These are phyloP conservation scores for Erigeron philadelphicus DNA, from an alignment of 140 eudicot genomes.

Conservation along the genomic window DNA sequence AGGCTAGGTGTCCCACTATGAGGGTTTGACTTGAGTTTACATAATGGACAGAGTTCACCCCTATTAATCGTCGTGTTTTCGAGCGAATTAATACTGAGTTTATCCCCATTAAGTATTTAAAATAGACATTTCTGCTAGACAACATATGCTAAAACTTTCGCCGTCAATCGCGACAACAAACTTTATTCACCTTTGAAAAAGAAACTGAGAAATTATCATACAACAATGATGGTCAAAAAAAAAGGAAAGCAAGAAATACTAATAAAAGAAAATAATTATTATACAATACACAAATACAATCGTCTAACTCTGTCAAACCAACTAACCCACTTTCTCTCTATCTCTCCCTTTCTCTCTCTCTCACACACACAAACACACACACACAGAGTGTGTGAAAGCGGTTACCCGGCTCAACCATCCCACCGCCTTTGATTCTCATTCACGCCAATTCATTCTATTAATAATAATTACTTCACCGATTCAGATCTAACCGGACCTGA, in stretches of 20 bases:
- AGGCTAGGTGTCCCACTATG: too few species aligned
- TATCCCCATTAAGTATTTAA: too few species aligned
- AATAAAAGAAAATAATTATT: background rate
- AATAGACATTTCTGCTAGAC: too few species aligned
- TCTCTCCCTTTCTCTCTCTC: constrained; percentile 17
- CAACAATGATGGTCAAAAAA: background rate
- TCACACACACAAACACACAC: constrained; percentile 14
- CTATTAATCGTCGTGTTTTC: too few species aligned
- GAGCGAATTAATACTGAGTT: too few species aligned
- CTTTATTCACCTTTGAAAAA: too few species aligned
- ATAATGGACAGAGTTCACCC: too few species aligned
- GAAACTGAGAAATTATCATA: too few species aligned
- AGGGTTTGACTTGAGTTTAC: too few species aligned
- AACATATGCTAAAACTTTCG: too few species aligned
- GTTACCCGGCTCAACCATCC: constrained; percentile 24
- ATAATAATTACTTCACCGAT: background rate
- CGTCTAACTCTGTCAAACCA: constrained; percentile 37
- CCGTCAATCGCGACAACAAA: too few species aligned
- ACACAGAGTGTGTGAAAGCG: constrained; percentile 3
- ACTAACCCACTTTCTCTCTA: constrained; percentile 24
- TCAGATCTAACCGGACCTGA: constrained; percentile 31
- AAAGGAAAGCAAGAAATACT: background rate
- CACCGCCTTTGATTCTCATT: constrained; percentile 20
- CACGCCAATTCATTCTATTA: background rate
- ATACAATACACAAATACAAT: constrained; percentile 11